phyloP scores from a whole-genome alignment of 2,329 filamentous ascomycete species.

The Scedosporium boydii region DNA sequence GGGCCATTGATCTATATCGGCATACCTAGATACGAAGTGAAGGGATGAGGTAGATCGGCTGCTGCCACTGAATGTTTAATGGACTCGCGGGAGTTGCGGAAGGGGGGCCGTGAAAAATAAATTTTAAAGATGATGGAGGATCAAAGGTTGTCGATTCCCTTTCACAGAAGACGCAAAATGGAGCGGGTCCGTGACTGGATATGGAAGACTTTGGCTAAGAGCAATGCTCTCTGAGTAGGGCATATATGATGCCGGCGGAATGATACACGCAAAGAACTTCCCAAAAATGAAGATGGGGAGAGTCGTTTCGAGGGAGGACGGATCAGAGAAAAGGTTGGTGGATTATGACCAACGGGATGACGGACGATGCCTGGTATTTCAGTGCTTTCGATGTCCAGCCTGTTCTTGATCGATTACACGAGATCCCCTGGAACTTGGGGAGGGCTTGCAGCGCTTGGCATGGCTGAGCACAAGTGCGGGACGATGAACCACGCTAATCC shows the following conservation, averaged over 20 bases:
- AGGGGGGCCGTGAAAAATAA: too few relatives aligned
- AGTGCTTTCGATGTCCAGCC: constrained; percentile 10
- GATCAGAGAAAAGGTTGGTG: neutral
- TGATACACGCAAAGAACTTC: neutral
- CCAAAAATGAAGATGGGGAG: constrained; percentile 6
- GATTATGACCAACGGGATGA: neutral
- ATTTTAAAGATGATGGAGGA: too few relatives aligned
- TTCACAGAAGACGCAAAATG: too few relatives aligned
- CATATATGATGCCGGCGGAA: neutral
- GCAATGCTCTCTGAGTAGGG: too few relatives aligned
- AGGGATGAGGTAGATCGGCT: too few relatives aligned
- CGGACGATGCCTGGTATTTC: constrained; percentile 22
- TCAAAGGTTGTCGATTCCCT: too few relatives aligned
- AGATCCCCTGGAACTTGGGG: neutral
- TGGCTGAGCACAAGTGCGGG: constrained; percentile 19
- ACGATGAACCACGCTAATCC: constrained; percentile 6
- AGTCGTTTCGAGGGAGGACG: neutral
- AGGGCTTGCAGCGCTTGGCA: constrained; percentile 12
- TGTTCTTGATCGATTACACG: neutral
- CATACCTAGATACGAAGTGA: too few relatives aligned
- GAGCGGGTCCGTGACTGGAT: too few relatives aligned
- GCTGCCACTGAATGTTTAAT: too few relatives aligned
- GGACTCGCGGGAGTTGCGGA: too few relatives aligned
- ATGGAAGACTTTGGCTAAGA: too few relatives aligned
- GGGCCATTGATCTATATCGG: too few relatives aligned